Evolutionary conservation across 805 yeast species (phyloP), one percentile per base, ranked within the genome.

Genomic region (Yarrowia deformans): DNA sequence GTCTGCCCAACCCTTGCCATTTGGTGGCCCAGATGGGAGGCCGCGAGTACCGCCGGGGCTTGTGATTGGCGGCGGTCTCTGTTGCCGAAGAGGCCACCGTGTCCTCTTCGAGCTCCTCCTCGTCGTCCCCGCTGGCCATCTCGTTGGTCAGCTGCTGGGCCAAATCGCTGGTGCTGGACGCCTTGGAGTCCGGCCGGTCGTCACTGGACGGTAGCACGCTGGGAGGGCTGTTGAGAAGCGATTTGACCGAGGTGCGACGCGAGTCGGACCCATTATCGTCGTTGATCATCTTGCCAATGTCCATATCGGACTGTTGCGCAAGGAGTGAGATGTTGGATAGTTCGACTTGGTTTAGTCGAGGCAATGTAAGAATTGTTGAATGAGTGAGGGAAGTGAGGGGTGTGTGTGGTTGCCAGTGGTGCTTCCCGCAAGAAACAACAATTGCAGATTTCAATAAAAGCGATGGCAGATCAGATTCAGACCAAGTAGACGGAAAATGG

Each of bases 1-100:
- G 43, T 35, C 58, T 18, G 5, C 43, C 58, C 58, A 83, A 78
- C 35, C 89, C 88, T 61, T 83, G 79, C 88, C 90, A 91, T 73
- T 87, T 89, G 71, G 84, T 88, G 0, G 97, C 97, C 97, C 97
- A 93, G 6, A 87, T 82, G 5, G 97, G 97, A 3, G 90, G 90
- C 56, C 79, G 81, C 14, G 78, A 78, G 77, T 90, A 90, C 72
- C 90, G 49, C 0, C 49, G 49, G 29, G 49, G 49, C 7, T 45
- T 79, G 69, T 78, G 84, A 1, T 43, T 43, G 48, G n/a, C 46
- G 19, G 10, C 46, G 8, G 19, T 8, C 13, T 13, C 19, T n/a
- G 39, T 35, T 10, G 12, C 39, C 39, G 39, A 35, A 14, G 16
- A 12, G 16, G 6, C 43, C 18, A 6, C n/a, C 16, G 19, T 12